These are phyloP conservation scores for Pseudogymnoascus sp. DNA, from an alignment of 2,329 filamentous ascomycete genomes.

Conservation along the genomic window DNA sequence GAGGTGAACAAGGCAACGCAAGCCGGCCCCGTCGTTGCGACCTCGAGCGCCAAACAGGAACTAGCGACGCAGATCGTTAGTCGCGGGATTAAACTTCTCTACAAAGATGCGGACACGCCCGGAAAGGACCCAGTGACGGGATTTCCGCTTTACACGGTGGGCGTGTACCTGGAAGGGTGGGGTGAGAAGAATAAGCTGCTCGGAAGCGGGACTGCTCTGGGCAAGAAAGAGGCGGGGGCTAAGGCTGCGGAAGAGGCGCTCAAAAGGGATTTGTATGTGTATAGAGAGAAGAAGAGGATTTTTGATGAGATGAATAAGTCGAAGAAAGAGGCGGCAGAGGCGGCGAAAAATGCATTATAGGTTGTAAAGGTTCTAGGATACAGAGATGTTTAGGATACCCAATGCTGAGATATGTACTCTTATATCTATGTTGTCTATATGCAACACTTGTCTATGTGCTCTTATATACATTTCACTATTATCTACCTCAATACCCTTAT, in stretches of 20 bases:
- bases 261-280: conserved; percentile 49
- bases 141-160: conserved; percentile 54
- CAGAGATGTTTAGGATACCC: not conserved
- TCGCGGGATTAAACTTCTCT: conserved; percentile 51
- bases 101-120: conserved; percentile 48
- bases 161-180: conserved; percentile 60
- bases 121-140: conserved; percentile 48
- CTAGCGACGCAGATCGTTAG: conserved; percentile 42
- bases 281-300: conserved; percentile 39
- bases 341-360: not conserved
- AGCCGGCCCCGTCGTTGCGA: not conserved
- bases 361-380: not conserved
- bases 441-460: not conserved
- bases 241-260: conserved; percentile 60
- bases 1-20: not conserved
- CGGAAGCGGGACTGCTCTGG: conserved; percentile 55
- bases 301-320: conserved; percentile 32
- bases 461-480: not conserved
- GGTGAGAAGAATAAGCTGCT: conserved; percentile 57
- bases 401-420: conserved; percentile 2
- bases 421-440: not conserved
- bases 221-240: conserved; percentile 62
- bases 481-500: not conserved
- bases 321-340: conserved; percentile 18
- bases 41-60: conserved; percentile 43